These are phyloP conservation scores for Yamadazyma taylorii DNA, from an alignment of 1,139 yeast genomes.

Conservation along the genomic window DNA sequence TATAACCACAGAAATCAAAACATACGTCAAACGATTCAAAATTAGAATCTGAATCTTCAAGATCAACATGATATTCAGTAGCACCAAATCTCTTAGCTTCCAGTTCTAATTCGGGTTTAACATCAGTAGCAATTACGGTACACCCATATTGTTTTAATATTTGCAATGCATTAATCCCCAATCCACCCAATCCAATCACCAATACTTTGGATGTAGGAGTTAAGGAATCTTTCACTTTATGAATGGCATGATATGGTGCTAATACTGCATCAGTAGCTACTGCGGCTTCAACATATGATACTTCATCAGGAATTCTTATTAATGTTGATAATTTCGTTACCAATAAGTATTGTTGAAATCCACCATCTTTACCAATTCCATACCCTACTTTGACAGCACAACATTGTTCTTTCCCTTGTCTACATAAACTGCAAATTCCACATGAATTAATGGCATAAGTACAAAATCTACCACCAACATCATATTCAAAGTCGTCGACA, in stretches of 20 bases:
- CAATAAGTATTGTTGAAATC: constrained; percentile 48
- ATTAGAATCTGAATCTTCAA: constrained; percentile 26
- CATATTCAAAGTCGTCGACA: constrained; percentile 25
- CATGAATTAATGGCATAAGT: constrained; percentile 41
- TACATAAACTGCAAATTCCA: constrained; percentile 44
- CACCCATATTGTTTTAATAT: constrained; percentile 43
- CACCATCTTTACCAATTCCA: constrained; percentile 50
- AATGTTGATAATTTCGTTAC: constrained; percentile 36
- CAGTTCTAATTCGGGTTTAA: constrained; percentile 29
- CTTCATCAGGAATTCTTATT: constrained; percentile 48
- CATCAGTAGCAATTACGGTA: constrained; percentile 40
- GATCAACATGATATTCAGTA: constrained; percentile 38
- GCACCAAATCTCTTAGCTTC: constrained; percentile 44
- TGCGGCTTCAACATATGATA: constrained; percentile 48
- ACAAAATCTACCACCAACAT: constrained; percentile 38
- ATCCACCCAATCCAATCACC: constrained; percentile 51
- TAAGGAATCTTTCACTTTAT: constrained; percentile 33
- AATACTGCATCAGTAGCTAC: constrained; percentile 51
- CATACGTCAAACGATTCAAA: constrained; percentile 39
- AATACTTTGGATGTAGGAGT: constrained; percentile 41
- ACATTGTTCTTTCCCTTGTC: constrained; percentile 42
- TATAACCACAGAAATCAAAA: constrained; percentile 49
- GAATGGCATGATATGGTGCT: constrained; percentile 53
- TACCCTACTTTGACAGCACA: constrained; percentile 33
- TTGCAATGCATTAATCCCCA: constrained; percentile 52